These are phyloP conservation scores for Neurospora sp. DNA, from an alignment of 495 filamentous ascomycete genomes.

Conservation along the genomic window DNA sequence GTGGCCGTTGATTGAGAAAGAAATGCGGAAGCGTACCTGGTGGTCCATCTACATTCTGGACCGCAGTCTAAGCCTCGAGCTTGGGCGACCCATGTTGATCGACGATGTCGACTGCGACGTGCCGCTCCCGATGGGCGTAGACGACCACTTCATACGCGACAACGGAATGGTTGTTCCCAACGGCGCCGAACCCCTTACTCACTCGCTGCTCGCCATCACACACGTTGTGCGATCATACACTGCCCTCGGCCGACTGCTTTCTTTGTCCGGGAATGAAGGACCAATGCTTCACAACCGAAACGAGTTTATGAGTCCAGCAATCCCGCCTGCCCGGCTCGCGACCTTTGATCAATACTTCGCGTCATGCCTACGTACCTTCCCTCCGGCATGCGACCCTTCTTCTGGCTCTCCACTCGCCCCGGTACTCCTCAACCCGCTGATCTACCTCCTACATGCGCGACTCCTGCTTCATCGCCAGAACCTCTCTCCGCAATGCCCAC, in stretches of 20 bases:
- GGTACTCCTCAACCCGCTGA: constrained; percentile 56
- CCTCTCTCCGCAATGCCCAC: constrained; percentile 60
- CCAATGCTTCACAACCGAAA: neutral
- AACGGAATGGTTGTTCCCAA: constrained; percentile 43
- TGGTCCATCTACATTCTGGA: constrained; percentile 93
- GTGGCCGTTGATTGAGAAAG: constrained; percentile 69
- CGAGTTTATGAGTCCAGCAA: constrained; percentile 22
- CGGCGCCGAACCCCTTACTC: constrained; percentile 40
- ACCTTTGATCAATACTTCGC: constrained; percentile 77
- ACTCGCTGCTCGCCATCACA: constrained; percentile 68
- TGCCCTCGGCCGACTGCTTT: constrained; percentile 62
- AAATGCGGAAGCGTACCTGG: constrained; percentile 85
- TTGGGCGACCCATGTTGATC: constrained; percentile 74
- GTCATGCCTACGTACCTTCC: constrained; percentile 63
- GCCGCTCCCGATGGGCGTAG: constrained; percentile 64
- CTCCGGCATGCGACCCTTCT: constrained; percentile 55
- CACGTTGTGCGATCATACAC: constrained; percentile 76
- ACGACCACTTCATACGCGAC: constrained; percentile 70
- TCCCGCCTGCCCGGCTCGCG: constrained; percentile 59
- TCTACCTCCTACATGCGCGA: constrained; percentile 73
- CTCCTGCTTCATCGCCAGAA: constrained; percentile 88
- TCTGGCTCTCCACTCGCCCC: constrained; percentile 60
- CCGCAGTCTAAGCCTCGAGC: constrained; percentile 68
- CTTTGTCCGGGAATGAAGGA: constrained; percentile 30
- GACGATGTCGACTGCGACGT: constrained; percentile 87